Evolutionary conservation across 78 protist genomes (phyloP), one percentile per base, ranked within the genome.

Genomic region (Cyanophora paradoxa): DNA sequence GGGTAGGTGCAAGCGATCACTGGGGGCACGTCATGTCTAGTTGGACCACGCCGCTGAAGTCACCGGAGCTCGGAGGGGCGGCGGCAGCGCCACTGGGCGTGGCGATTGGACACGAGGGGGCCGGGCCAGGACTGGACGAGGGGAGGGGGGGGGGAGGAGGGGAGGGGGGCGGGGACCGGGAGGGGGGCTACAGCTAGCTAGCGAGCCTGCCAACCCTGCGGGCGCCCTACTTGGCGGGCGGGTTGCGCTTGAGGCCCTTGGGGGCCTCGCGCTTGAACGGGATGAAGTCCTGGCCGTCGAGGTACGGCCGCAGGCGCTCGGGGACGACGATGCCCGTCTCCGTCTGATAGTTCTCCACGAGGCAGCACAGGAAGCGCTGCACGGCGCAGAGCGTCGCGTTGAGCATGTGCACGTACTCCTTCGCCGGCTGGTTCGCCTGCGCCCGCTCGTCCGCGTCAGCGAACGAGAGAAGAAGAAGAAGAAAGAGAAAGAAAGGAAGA

Each of bases 361-460:
- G 80, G 87, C 95, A 87, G 87, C 99, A 98, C 44, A 98, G 72
- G 41, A 92, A 90, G 24, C 99, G 85, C 70, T 92, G 88, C 22
- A 94, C 89, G 57, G 99, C 99, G 50, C 81, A 71, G 63, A 98
- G 72, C 17, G 99, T 97, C 26, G 94, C 54, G 90, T 98, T 98
- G 77, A 97, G 89, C 98, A 95, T 92, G 92, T 97, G 99, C 37
- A 94, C 98, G 89, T 84, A 94, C 72, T 76, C 72, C 89, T 89
- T 88, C n/a, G n/a, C n/a, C n/a, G n/a, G n/a, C n/a, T n/a, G n/a
- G n/a, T n/a, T n/a, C n/a, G n/a, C n/a, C n/a, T n/a, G n/a, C n/a
- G n/a, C n/a, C n/a, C n/a, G n/a, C 66, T 41, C 87, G 46, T 50
- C 65, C 64, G 72, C 84, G 63, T 71, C 84, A 67, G 72, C 17